These are phyloP conservation scores for Theobroma grandiflorum DNA, from an alignment of 441 rosid genomes.

Conservation along the genomic window DNA sequence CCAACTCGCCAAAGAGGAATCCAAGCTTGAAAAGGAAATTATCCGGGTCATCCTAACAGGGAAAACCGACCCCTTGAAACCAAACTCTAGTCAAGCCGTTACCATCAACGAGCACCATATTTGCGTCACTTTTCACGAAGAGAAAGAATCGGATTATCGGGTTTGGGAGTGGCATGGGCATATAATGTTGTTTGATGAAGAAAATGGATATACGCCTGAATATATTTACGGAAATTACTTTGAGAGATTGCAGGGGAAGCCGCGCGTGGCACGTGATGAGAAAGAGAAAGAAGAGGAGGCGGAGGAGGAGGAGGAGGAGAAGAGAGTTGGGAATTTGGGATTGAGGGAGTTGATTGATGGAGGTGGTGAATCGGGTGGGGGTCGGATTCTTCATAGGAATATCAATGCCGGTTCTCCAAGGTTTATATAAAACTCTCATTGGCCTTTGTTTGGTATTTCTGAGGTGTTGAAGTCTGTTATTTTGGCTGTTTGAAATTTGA, in stretches of 20 bases:
- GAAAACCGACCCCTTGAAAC: slow-evolving; percentile 64
- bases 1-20: slow-evolving; percentile 76
- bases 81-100: slow-evolving; percentile 89
- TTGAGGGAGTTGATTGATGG: slow-evolving; percentile 79
- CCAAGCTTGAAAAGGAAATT: slow-evolving; percentile 81
- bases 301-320: slow-evolving; percentile 46
- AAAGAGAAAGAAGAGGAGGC: slow-evolving; percentile 42
- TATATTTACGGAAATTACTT: slow-evolving; percentile 96
- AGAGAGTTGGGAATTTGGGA: slow-evolving; percentile 62
- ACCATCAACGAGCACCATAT: slow-evolving; percentile 82
- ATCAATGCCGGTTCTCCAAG: slow-evolving; percentile 61
- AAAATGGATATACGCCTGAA: slow-evolving; percentile 83
- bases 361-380: slow-evolving; percentile 46
- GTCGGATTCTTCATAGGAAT: slow-evolving; percentile 84
- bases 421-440: slow-evolving; percentile 36
- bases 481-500: background rate
- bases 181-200: slow-evolving; percentile 90
- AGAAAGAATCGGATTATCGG: slow-evolving; percentile 76
- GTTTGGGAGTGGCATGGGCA: slow-evolving; percentile 99
- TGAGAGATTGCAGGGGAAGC: slow-evolving; percentile 77
- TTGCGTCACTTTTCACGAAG: slow-evolving; percentile 81
- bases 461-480: slow-evolving; percentile 15
- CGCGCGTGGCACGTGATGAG: slow-evolving; percentile 26
- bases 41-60: slow-evolving; percentile 75
- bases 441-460: background rate